Evolutionary conservation across 768 basidiomycete species (phyloP).

Genomic region (Suillus americanus): DNA sequence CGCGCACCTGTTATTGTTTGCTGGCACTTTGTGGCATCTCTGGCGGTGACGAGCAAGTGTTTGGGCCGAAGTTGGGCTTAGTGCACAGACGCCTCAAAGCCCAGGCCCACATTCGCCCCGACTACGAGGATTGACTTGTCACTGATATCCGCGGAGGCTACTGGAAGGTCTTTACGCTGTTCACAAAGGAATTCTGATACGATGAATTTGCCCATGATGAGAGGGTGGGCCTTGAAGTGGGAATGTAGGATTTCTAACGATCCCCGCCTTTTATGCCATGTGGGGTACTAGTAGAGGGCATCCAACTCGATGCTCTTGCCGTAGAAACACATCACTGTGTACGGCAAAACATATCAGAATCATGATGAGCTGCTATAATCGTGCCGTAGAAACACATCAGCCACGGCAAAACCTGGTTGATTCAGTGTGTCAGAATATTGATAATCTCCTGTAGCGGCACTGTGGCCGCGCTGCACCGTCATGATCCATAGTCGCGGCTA

Average conservation of each 20-base stretch:
- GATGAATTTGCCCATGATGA: conserved; percentile 15
- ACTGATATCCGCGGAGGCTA: conserved; percentile 32
- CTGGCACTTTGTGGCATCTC: conserved; percentile 28
- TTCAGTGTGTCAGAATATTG: background rate
- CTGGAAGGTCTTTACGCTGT: conserved; percentile 19
- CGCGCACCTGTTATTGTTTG: conserved; percentile 17
- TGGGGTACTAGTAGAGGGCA: background rate
- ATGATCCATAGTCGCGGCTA: too few relatives aligned
- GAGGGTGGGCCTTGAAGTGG: too few relatives aligned
- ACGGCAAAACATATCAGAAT: background rate
- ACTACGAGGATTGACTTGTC: conserved; percentile 50
- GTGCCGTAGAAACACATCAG: background rate
- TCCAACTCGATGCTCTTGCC: background rate
- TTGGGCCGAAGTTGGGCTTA: conserved; percentile 32
- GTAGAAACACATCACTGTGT: background rate
- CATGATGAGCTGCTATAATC: too few relatives aligned
- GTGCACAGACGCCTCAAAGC: conserved; percentile 30
- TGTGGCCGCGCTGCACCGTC: background rate
- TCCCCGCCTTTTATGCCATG: background rate
- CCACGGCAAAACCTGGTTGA: background rate
- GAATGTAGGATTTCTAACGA: background rate
- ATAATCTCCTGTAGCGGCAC: background rate
- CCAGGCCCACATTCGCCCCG: conserved; percentile 47
- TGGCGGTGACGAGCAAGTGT: conserved; percentile 34
- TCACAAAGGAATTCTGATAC: conserved; percentile 21